phyloP scores from a whole-genome alignment of 495 filamentous ascomycete genomes.

The Pseudevernia furfuracea region DNA sequence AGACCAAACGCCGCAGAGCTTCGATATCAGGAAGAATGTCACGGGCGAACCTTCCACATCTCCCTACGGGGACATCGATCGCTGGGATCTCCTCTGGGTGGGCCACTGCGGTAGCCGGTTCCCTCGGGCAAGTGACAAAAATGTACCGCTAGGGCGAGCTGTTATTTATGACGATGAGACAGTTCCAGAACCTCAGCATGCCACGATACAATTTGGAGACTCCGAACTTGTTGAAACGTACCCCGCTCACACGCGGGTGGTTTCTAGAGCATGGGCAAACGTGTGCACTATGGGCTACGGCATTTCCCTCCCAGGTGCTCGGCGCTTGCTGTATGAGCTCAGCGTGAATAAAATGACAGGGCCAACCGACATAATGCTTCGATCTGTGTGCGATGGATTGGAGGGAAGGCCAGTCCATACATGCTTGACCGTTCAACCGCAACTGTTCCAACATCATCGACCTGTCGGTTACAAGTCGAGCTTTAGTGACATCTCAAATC shows the following conservation, averaged over 20 bases:
- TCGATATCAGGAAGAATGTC: conserved; percentile 7
- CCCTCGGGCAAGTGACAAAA: background rate
- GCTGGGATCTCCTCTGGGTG: background rate
- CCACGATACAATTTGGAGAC: background rate
- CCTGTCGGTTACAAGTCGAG: background rate
- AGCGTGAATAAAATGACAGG: conserved; percentile 1
- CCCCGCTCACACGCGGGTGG: background rate
- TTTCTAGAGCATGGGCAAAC: background rate
- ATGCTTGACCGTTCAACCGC: conserved; percentile 3
- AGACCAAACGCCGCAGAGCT: conserved; percentile 1
- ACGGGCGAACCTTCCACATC: conserved; percentile 1
- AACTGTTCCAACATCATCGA: conserved; percentile 5
- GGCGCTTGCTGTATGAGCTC: conserved; percentile 4
- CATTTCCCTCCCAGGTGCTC: background rate
- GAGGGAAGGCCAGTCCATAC: background rate
- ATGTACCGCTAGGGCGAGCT: background rate
- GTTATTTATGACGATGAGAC: background rate
- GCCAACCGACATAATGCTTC: background rate
- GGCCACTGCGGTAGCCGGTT: background rate
- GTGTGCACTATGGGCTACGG: background rate
- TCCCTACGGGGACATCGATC: background rate
- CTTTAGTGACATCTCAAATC: background rate
- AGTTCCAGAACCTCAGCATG: background rate
- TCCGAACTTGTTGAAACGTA: background rate
- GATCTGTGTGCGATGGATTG: background rate